Percentiles rank a stretch among this genome's conserved stretches.
Evolutionary conservation across 208 protist genomes (phyloP).

Genomic region (Acanthamoeba lenticulata): DNA sequence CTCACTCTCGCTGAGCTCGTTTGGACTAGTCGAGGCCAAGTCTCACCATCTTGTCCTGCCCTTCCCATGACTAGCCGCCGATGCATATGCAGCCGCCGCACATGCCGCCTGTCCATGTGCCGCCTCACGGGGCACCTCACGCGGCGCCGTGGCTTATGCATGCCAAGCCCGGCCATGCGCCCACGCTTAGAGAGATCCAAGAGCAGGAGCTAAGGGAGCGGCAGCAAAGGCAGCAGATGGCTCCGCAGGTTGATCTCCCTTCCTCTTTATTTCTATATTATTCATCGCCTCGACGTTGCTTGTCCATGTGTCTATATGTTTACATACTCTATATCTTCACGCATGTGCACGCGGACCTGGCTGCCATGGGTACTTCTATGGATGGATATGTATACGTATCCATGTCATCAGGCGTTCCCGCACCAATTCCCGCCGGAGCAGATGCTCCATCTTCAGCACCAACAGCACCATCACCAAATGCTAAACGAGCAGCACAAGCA

Average conservation of each 20-base stretch:
- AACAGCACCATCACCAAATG: constrained; percentile 58
- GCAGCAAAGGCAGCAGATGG: not conserved
- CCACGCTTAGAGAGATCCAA: constrained; percentile 2
- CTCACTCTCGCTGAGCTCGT: not conserved
- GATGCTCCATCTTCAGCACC: constrained; percentile 48
- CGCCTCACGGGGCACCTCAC: not conserved
- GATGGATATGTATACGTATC: too few species aligned
- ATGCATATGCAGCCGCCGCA: constrained; percentile 32
- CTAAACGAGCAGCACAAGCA: constrained; percentile 40
- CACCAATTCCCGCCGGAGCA: constrained; percentile 33
- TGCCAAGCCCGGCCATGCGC: not conserved
- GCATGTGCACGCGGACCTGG: too few species aligned
- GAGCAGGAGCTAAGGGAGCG: constrained; percentile 1
- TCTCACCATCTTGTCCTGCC: not conserved
- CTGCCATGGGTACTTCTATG: too few species aligned
- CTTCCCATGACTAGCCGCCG: not conserved
- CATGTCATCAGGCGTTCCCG: not conserved
- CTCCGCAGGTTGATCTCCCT: not conserved
- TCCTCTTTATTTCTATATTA: not conserved
- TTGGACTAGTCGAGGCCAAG: not conserved
- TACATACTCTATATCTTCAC: not conserved
- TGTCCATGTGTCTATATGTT: not conserved
- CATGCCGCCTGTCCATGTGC: not conserved
- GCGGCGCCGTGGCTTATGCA: constrained; percentile 9
- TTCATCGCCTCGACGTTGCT: not conserved